Base-by-base conservation (phyloP, 371 early-diverging fungal genomes). In the Mucor sp. region DNA sequence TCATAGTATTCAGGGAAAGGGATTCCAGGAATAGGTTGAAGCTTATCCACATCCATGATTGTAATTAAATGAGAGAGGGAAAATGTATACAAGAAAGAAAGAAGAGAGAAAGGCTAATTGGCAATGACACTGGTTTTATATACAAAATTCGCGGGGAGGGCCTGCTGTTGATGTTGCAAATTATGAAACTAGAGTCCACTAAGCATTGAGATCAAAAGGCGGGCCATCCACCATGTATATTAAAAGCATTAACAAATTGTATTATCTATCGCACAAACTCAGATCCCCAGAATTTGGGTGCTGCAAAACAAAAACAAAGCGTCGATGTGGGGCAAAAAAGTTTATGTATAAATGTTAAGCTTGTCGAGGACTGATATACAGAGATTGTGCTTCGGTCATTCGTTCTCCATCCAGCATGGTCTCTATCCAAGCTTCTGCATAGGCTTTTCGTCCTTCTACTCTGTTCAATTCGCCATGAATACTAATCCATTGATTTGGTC, bases 391-490 rank as follows among this genome's bases (percentile, higher is more conserved):
- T 56, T 77, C 77, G 14, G 72, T 62, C 8, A 65, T 69, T 47
- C 69, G 79, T 39, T 86, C 85, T 3, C 76, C 76, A 32, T 86
- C 79, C 0, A 77, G n/a, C 37, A 50, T 50, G 53, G 80, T 82
- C 68, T 89, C 89, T 14, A 92, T 76, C 65, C 84, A 84, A 0
- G 89, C 93, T 63, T 82, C 77, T 55, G 90, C 85, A 65, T 71
- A 86, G 4, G 89, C 92, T 81, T 94, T 94, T 62, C 92, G 86
- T n/a, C 93, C 92, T 53, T 91, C 90, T 12, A 83, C 33, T 2
- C 74, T 76, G 41, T 84, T 79, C 33, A 92, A 60, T n/a, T 69
- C 63, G 0, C 81, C 77, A 6, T 81, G 77, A 27, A 91, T 61
- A 17, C 91, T 81, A 32, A 91, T 74, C 74, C 90, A 84, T 73